Conservation (phyloP, 2,329 filamentous ascomycete species). For the Fusarium sp. region DNA sequence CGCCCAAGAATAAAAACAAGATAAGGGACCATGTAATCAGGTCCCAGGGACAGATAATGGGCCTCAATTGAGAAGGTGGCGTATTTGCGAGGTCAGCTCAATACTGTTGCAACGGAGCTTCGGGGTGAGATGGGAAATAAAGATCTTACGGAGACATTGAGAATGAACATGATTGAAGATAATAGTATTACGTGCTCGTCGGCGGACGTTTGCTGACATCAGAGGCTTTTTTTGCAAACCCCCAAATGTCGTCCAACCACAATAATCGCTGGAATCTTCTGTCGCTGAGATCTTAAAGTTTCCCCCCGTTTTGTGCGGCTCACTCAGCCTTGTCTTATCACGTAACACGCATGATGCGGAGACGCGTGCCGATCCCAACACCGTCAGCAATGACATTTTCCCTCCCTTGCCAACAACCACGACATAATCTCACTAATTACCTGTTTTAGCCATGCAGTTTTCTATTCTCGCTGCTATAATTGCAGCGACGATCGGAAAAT, state of each 20-base stretch:
- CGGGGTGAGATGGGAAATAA: neutral
- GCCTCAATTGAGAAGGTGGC: neutral
- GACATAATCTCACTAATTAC: neutral
- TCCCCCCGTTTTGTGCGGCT: neutral
- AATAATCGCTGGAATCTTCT: neutral
- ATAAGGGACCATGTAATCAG: neutral
- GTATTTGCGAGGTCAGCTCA: no score
- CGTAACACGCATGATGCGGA: constrained; percentile 9
- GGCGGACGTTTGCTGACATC: neutral
- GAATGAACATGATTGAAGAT: neutral
- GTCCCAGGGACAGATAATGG: neutral
- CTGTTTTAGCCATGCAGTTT: constrained; percentile 12
- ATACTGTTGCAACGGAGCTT: neutral
- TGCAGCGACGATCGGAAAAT: constrained; percentile 15
- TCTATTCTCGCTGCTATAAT: neutral
- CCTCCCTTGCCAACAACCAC: neutral
- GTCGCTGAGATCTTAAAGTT: neutral
- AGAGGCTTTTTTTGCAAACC: neutral
- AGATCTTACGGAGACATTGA: neutral
- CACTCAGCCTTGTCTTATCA: constrained; percentile 2
- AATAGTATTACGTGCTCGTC: neutral
- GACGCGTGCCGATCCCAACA: neutral
- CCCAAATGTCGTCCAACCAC: neutral
- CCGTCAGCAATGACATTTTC: constrained; percentile 1
- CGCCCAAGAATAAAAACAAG: neutral